These are phyloP conservation scores for Canavalia ensiformis DNA, from an alignment of 306 rosid genomes.

Conservation along the genomic window DNA sequence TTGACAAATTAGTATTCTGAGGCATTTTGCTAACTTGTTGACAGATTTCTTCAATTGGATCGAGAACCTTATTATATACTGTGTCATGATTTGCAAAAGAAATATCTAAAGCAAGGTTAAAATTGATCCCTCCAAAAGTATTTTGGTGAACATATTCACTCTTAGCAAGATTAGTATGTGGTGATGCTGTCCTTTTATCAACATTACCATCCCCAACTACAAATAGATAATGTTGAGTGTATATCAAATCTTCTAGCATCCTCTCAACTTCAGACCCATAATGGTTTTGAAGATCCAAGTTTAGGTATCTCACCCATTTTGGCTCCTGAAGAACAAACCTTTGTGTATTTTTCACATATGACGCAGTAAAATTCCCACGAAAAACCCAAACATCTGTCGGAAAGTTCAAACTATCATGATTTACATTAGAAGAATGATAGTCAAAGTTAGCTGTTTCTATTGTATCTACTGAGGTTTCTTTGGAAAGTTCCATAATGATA, in stretches of 20 bases:
- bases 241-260: constrained; percentile 92
- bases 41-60: constrained; percentile 75
- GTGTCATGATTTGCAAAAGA: constrained; percentile 59
- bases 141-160: constrained; percentile 53
- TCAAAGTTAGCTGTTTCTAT: constrained; percentile 90
- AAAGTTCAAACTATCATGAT: constrained; percentile 78
- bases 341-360: constrained; percentile 82
- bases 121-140: constrained; percentile 50
- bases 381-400: constrained; percentile 88
- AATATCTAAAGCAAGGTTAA: constrained; percentile 54
- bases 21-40: constrained; percentile 95
- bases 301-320: constrained; percentile 97
- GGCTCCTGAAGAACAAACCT: constrained; percentile 81
- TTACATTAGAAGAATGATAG: constrained; percentile 92
- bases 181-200: constrained; percentile 58
- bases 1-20: not conserved
- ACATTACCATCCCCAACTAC: constrained; percentile 60
- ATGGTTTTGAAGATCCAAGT: constrained; percentile 81
- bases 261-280: constrained; percentile 94
- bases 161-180: constrained; percentile 58
- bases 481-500: constrained; percentile 89
- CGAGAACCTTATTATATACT: constrained; percentile 60
- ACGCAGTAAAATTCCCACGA: constrained; percentile 85
- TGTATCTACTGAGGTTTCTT: constrained; percentile 91
- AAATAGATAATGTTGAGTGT: constrained; percentile 59